Evolutionary conservation across 108 stramenopile genomes (phyloP).

Genomic region (Skeletonema grethae): DNA sequence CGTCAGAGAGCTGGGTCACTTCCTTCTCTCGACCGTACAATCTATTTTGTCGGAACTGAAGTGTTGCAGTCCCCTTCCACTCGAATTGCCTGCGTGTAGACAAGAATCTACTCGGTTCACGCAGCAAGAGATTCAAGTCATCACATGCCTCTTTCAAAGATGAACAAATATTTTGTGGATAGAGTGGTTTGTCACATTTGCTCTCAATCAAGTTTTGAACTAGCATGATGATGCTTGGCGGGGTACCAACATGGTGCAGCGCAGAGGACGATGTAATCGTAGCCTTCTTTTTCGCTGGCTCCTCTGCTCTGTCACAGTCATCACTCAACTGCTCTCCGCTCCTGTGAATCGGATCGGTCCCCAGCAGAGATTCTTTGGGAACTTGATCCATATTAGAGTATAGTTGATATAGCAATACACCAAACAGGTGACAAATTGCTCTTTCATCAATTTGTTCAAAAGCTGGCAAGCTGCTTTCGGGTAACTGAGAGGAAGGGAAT

Average conservation of each 20-base stretch:
- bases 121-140: constrained; percentile 36
- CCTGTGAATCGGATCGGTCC: not conserved
- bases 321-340: not conserved
- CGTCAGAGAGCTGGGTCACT: constrained; percentile 16
- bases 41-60: constrained; percentile 13
- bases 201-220: constrained; percentile 36
- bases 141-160: constrained; percentile 21
- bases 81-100: constrained; percentile 4
- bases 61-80: not conserved
- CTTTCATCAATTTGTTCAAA: constrained; percentile 11
- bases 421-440: constrained; percentile 17
- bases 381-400: constrained; percentile 20
- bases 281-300: constrained; percentile 1
- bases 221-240: constrained; percentile 9
- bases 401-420: constrained; percentile 21
- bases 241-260: not conserved
- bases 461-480: not conserved
- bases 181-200: constrained; percentile 4
- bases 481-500: constrained; percentile 1
- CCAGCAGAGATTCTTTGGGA: not conserved
- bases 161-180: constrained; percentile 22
- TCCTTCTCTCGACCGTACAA: constrained; percentile 38
- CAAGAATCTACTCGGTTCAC: constrained; percentile 34
- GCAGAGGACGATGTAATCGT: constrained; percentile 1
- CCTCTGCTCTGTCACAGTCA: not conserved